Percentiles rank a stretch among this genome's conserved stretches.
Evolutionary conservation across 805 yeast genomes (phyloP).

Genomic region (Saccharomycopsis guyanensis): DNA sequence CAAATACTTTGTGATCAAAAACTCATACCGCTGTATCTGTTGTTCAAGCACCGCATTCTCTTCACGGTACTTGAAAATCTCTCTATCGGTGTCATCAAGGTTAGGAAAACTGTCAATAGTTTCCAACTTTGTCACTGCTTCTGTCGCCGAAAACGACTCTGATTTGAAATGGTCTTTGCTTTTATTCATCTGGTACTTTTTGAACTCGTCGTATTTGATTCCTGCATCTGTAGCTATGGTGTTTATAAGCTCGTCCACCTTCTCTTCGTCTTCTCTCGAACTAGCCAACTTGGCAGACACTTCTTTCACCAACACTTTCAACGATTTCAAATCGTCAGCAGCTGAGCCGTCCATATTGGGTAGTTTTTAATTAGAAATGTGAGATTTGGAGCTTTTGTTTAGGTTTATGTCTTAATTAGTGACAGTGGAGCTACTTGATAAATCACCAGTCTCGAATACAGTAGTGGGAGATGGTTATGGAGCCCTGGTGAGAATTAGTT

Average conservation of each 20-base stretch:
- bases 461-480: too few species aligned
- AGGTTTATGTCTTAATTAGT: too few species aligned
- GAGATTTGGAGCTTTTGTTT: too few species aligned
- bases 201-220: constrained; percentile 19
- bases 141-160: background rate
- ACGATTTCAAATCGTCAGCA: constrained; percentile 21
- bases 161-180: constrained; percentile 16
- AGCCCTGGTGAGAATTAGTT: too few species aligned
- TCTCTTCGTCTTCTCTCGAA: constrained; percentile 17
- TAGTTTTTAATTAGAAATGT: too few species aligned
- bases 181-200: constrained; percentile 13
- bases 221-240: constrained; percentile 19
- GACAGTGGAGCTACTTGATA: too few species aligned
- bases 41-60: constrained; percentile 16
- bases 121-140: background rate
- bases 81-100: constrained; percentile 10
- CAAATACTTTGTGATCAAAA: constrained; percentile 15
- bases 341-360: constrained; percentile 21
- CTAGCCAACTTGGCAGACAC: constrained; percentile 11
- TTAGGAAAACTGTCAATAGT: background rate
- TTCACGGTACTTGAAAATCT: constrained; percentile 11
- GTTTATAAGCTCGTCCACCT: constrained; percentile 14
- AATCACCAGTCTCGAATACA: too few species aligned
- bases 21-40: constrained; percentile 19
- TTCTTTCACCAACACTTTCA: constrained; percentile 17